Evolutionary conservation across 495 filamentous ascomycete species (phyloP).

Genomic region (Thozetella sp.): DNA sequence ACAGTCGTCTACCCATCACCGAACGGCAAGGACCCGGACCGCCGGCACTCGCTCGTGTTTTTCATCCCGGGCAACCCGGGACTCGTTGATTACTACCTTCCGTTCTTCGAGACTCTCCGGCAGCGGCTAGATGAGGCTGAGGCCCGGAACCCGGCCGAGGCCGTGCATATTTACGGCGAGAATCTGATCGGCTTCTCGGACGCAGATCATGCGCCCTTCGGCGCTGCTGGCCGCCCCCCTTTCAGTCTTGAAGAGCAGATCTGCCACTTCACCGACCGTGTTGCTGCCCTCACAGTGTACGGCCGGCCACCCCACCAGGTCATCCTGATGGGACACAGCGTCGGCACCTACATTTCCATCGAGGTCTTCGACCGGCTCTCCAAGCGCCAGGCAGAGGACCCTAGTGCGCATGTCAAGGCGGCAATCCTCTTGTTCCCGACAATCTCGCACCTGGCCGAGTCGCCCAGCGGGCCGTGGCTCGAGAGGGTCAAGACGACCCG

Average conservation of each 20-base stretch:
- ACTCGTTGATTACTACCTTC: conserved; percentile 76
- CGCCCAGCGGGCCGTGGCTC: conserved; percentile 62
- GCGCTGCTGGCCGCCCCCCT: conserved; percentile 25
- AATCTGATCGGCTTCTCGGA: conserved; percentile 75
- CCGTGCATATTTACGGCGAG: conserved; percentile 66
- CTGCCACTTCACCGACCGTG: conserved; percentile 32
- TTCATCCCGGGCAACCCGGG: conserved; percentile 91
- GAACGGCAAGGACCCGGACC: background rate
- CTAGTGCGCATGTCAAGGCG: conserved; percentile 32
- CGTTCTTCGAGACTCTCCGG: conserved; percentile 59
- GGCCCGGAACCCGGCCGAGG: conserved; percentile 4
- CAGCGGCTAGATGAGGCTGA: conserved; percentile 28
- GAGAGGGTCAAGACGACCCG: conserved; percentile 53
- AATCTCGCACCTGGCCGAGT: conserved; percentile 71
- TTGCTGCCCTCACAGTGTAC: conserved; percentile 23
- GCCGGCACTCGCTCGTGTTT: conserved; percentile 40
- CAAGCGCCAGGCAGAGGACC: conserved; percentile 13
- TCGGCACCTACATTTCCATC: conserved; percentile 77
- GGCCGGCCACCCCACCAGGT: conserved; percentile 49
- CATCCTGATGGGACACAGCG: conserved; percentile 82
- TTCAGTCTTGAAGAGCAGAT: conserved; percentile 68
- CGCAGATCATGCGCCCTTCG: conserved; percentile 40
- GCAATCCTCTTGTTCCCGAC: conserved; percentile 79
- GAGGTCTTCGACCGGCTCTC: conserved; percentile 65
- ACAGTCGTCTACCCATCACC: conserved; percentile 10